A percentile compares a stretch with the other conserved stretches of the same genome.
phyloP scores from a whole-genome alignment of 2,329 filamentous ascomycete genomes.

The Sclerotinia borealis region DNA sequence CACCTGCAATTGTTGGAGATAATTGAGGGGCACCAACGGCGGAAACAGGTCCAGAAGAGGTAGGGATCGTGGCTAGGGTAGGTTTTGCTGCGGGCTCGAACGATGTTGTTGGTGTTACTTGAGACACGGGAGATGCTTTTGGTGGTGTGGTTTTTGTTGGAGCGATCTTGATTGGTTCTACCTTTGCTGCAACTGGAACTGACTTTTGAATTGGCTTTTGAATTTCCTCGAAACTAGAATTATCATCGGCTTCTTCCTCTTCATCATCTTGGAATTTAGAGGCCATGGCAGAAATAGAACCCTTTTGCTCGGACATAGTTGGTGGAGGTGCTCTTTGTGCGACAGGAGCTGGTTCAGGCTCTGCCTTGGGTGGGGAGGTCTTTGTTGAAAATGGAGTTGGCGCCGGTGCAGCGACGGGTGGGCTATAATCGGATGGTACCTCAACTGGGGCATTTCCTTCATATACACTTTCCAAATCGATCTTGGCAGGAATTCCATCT shows the following conservation, averaged over 20 bases:
- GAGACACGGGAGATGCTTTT: constrained; percentile 30
- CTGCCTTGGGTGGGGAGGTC: constrained; percentile 43
- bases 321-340: constrained; percentile 49
- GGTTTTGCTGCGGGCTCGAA: constrained; percentile 19
- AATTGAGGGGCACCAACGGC: constrained; percentile 27
- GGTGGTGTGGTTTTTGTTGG: constrained; percentile 31
- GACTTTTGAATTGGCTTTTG: constrained; percentile 64
- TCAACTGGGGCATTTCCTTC: constrained; percentile 77
- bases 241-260: constrained; percentile 49
- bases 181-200: constrained; percentile 35
- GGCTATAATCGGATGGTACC: constrained; percentile 63
- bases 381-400: constrained; percentile 40
- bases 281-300: constrained; percentile 78
- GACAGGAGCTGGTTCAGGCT: constrained; percentile 44
- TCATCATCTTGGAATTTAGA: constrained; percentile 76
- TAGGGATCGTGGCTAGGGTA: constrained; percentile 31
- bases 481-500: constrained; percentile 78
- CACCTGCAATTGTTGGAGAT: constrained; percentile 36
- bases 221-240: constrained; percentile 83
- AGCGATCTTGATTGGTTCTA: constrained; percentile 38
- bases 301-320: constrained; percentile 77
- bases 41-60: constrained; percentile 33
- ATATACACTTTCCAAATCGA: constrained; percentile 88
- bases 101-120: constrained; percentile 21
- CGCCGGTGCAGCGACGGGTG: constrained; percentile 40